Conservation (phyloP, 169 alveolate species). For the Eimeria tenella region DNA sequence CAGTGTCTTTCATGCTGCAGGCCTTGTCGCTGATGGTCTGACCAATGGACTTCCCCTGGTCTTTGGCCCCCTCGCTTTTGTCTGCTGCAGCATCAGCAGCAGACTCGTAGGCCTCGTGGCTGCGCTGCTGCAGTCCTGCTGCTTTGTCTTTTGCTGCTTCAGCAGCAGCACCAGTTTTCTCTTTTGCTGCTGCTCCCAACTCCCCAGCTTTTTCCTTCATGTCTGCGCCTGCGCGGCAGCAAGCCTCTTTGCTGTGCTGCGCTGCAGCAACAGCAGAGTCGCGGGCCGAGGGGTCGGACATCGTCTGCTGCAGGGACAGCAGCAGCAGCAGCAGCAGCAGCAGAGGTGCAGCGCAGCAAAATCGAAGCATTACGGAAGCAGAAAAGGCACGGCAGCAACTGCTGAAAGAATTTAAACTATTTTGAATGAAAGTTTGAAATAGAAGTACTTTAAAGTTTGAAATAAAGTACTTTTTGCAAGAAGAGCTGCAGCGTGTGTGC, state of each 20-base stretch:
- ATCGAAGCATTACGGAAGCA: too few species aligned
- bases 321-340: too few species aligned
- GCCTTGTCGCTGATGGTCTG: neutral
- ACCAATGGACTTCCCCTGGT: neutral
- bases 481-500: too few species aligned
- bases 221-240: slow-evolving; percentile 1
- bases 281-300: neutral
- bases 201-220: neutral
- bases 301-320: neutral
- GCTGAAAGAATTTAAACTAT: too few species aligned
- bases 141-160: neutral
- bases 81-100: neutral
- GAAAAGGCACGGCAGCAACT: too few species aligned
- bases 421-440: too few species aligned
- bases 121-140: neutral
- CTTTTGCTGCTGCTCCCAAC: neutral
- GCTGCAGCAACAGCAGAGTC: neutral
- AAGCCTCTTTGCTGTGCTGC: neutral
- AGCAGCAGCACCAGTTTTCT: neutral
- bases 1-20: neutral
- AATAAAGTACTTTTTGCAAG: too few species aligned
- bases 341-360: too few species aligned
- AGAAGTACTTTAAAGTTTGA: too few species aligned
- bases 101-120: neutral
- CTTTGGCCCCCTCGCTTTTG: neutral